A percentile compares a stretch with the other conserved stretches of the same genome.
phyloP scores from a whole-genome alignment of 1,139 yeast genomes.

The Yamadazyma siamensis region DNA sequence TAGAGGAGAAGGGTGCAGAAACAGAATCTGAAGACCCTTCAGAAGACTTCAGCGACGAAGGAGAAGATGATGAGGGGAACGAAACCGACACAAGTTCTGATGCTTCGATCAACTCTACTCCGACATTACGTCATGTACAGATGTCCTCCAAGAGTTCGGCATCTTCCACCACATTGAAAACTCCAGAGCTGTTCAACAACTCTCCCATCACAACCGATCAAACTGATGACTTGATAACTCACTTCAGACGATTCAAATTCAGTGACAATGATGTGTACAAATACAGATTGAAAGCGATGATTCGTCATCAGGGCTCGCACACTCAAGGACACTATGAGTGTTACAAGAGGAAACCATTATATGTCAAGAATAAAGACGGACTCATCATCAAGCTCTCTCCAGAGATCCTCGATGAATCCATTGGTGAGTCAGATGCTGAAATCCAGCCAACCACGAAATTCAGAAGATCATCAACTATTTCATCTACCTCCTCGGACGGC shows the following conservation, averaged over 20 bases:
- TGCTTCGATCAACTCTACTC: constrained; percentile 8
- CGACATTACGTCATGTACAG: constrained; percentile 8
- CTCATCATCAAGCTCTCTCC: constrained; percentile 48
- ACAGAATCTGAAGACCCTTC: constrained; percentile 24
- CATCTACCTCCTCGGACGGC: constrained; percentile 8
- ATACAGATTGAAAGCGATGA: constrained; percentile 66
- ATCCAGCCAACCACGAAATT: constrained; percentile 4
- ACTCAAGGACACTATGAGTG: constrained; percentile 88
- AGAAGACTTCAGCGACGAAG: constrained; percentile 19
- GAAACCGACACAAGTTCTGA: constrained; percentile 15
- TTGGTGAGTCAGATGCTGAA: constrained; percentile 9
- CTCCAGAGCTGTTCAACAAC: constrained; percentile 27
- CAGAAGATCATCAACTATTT: constrained; percentile 10
- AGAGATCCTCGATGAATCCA: constrained; percentile 31
- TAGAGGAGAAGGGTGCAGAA: constrained; percentile 34
- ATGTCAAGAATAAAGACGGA: constrained; percentile 49
- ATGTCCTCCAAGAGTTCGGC: constrained; percentile 11
- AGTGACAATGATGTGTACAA: constrained; percentile 44
- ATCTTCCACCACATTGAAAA: constrained; percentile 12
- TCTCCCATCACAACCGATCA: constrained; percentile 42
- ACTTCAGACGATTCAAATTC: constrained; percentile 40
- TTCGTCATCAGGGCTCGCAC: constrained; percentile 87
- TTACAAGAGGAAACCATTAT: constrained; percentile 65
- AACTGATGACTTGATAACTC: constrained; percentile 34
- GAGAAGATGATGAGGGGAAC: constrained; percentile 19